Percentiles rank a stretch among this genome's conserved stretches.
phyloP scores from a whole-genome alignment of 352 stramenopile genomes.

The Thraustochytrium striatum region DNA sequence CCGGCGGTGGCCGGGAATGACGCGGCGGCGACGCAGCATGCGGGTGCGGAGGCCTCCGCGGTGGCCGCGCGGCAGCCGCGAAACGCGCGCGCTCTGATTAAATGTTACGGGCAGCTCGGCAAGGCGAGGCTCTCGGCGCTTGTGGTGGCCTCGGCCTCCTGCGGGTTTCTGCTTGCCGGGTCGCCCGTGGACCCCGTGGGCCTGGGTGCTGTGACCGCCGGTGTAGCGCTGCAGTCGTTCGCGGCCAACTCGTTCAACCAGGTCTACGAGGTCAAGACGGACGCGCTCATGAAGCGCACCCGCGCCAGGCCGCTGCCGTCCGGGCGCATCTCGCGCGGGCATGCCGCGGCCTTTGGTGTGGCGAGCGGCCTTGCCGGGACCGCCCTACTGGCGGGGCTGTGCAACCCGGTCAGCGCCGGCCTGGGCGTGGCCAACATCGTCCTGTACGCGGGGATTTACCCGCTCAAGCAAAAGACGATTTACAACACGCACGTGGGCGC shows the following conservation, averaged over 20 bases:
- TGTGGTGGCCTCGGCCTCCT: conserved; percentile 90
- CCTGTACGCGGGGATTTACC: conserved; percentile 96
- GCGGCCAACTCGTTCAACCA: conserved; percentile 97
- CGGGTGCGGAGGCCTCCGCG: too few relatives aligned
- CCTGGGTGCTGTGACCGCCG: conserved; percentile 79
- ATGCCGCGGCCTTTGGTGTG: conserved; percentile 74
- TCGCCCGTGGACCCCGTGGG: conserved; percentile 79
- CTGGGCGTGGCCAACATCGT: conserved; percentile 95
- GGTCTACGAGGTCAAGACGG: conserved; percentile 87
- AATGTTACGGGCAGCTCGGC: conserved; percentile 66
- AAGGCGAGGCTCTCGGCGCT: conserved; percentile 89
- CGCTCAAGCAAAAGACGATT: conserved; percentile 91
- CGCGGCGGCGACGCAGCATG: too few relatives aligned
- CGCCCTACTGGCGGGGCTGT: conserved; percentile 78
- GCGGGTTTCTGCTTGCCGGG: conserved; percentile 92
- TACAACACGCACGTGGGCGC: conserved; percentile 97
- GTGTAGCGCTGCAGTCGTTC: conserved; percentile 86
- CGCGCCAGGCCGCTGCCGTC: conserved; percentile 84
- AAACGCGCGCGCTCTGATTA: background rate
- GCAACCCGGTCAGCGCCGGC: conserved; percentile 87
- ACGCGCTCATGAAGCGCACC: conserved; percentile 94
- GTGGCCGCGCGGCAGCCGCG: background rate
- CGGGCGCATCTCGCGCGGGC: conserved; percentile 64
- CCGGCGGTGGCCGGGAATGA: too few relatives aligned
- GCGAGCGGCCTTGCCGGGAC: conserved; percentile 78